Percentiles rank a stretch among this genome's conserved stretches.
These are phyloP conservation scores for Phytophthora multivora DNA, from an alignment of 352 stramenopile species.

Conservation along the genomic window DNA sequence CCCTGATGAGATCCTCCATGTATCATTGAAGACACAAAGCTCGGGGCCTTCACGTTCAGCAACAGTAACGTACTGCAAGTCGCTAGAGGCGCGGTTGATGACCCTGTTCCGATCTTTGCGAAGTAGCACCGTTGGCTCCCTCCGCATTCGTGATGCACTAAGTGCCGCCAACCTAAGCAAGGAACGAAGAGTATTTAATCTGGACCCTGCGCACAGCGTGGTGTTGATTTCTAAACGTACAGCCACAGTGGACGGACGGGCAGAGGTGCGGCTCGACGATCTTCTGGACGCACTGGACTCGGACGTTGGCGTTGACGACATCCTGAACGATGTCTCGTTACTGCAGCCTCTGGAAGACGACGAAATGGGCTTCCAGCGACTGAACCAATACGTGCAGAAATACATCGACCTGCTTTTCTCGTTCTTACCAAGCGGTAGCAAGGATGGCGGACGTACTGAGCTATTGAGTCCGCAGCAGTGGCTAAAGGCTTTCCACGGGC, in stretches of 20 bases:
- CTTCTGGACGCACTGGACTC: constrained; percentile 51
- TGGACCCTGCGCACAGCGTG: constrained; percentile 73
- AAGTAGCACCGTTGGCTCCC: constrained; percentile 51
- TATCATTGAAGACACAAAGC: constrained; percentile 31
- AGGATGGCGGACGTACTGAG: constrained; percentile 51
- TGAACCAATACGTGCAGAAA: constrained; percentile 62
- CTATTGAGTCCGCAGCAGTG: constrained; percentile 62
- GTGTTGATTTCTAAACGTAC: constrained; percentile 55
- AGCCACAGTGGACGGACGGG: constrained; percentile 30
- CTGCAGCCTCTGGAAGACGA: constrained; percentile 58
- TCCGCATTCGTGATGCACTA: constrained; percentile 62
- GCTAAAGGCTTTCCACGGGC: constrained; percentile 61
- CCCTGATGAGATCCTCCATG: constrained; percentile 47
- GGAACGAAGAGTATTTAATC: constrained; percentile 67
- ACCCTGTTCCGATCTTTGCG: constrained; percentile 61
- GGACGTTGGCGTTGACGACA: constrained; percentile 25
- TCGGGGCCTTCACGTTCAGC: constrained; percentile 46
- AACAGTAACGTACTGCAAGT: constrained; percentile 61
- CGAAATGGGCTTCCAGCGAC: constrained; percentile 58
- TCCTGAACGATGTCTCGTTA: constrained; percentile 31
- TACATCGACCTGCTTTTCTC: constrained; percentile 65
- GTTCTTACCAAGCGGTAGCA: constrained; percentile 28
- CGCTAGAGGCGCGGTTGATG: constrained; percentile 57
- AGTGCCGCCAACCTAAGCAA: constrained; percentile 61
- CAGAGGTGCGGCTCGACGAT: constrained; percentile 44